These are phyloP conservation scores for Suhomyces terraborum DNA, from an alignment of 1,139 yeast genomes.

Conservation along the genomic window DNA sequence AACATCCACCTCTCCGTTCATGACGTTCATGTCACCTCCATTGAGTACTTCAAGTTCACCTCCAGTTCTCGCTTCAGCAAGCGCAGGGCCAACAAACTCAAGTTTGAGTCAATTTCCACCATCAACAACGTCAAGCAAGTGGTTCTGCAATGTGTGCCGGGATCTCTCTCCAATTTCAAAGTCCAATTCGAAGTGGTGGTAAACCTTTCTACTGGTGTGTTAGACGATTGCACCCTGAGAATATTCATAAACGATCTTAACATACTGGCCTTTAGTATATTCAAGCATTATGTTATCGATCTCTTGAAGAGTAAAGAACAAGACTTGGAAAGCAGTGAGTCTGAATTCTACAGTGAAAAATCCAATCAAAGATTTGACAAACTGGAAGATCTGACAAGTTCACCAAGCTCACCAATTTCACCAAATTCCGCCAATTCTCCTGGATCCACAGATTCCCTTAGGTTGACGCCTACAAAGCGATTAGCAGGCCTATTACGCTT, in stretches of 20 bases:
- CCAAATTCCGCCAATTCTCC: no score
- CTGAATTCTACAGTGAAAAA: not conserved
- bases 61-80: slow-evolving; percentile 26
- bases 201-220: slow-evolving; percentile 23
- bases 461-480: slow-evolving; percentile 4
- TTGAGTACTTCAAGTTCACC: slow-evolving; percentile 29
- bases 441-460: not conserved
- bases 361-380: no score
- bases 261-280: slow-evolving; percentile 30
- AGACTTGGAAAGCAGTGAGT: not conserved
- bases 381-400: no score
- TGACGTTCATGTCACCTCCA: slow-evolving; percentile 15
- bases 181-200: slow-evolving; percentile 26
- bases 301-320: slow-evolving; percentile 3
- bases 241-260: slow-evolving; percentile 31
- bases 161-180: slow-evolving; percentile 21
- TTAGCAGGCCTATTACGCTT: slow-evolving; percentile 12
- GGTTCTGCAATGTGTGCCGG: not conserved
- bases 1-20: slow-evolving; percentile 18
- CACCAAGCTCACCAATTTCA: no score
- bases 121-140: slow-evolving; percentile 18
- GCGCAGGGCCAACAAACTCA: slow-evolving; percentile 21
- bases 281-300: slow-evolving; percentile 18
- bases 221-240: slow-evolving; percentile 25
- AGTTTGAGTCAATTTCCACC: slow-evolving; percentile 23